Percentiles rank a stretch among this genome's conserved stretches.
Evolutionary conservation across 371 early-diverging fungal genomes (phyloP).

Genomic region (Apophysomyces elegans): DNA sequence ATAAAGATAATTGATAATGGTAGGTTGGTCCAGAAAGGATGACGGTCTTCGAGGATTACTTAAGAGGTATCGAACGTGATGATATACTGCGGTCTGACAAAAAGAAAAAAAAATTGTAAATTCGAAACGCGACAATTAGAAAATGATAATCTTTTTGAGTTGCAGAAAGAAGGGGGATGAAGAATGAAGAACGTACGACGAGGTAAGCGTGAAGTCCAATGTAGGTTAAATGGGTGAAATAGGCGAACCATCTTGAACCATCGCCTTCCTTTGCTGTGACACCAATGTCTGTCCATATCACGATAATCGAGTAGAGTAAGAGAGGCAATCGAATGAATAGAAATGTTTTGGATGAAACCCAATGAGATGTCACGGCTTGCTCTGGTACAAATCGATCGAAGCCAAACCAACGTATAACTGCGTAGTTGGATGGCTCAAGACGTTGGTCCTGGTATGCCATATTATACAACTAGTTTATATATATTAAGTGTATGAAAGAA

Average conservation of each 20-base stretch:
- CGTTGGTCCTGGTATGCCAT: conserved; percentile 25
- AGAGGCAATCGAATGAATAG: conserved; percentile 45
- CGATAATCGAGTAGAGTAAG: conserved; percentile 44
- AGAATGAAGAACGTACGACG: conserved; percentile 42
- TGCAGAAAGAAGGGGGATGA: background rate
- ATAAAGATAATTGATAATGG: conserved; percentile 48
- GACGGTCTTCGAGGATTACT: conserved; percentile 19
- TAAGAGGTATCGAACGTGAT: conserved; percentile 38
- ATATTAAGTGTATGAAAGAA: conserved; percentile 1
- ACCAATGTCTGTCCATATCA: conserved; percentile 49
- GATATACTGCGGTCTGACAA: conserved; percentile 29
- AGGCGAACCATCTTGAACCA: conserved; percentile 36
- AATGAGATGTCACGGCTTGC: conserved; percentile 56
- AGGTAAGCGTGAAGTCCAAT: conserved; percentile 57
- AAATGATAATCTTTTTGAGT: background rate
- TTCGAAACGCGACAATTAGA: background rate
- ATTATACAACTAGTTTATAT: background rate
- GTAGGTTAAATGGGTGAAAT: conserved; percentile 58
- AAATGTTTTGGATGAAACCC: conserved; percentile 48
- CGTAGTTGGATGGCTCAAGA: conserved; percentile 27
- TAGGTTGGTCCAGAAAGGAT: conserved; percentile 38
- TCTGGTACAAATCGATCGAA: conserved; percentile 60
- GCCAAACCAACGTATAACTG: conserved; percentile 47
- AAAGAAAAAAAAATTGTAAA: background rate
- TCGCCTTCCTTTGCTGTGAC: conserved; percentile 23